Conservation (phyloP, 139 green algal species). For the Zygnema circumcarinatum region DNA sequence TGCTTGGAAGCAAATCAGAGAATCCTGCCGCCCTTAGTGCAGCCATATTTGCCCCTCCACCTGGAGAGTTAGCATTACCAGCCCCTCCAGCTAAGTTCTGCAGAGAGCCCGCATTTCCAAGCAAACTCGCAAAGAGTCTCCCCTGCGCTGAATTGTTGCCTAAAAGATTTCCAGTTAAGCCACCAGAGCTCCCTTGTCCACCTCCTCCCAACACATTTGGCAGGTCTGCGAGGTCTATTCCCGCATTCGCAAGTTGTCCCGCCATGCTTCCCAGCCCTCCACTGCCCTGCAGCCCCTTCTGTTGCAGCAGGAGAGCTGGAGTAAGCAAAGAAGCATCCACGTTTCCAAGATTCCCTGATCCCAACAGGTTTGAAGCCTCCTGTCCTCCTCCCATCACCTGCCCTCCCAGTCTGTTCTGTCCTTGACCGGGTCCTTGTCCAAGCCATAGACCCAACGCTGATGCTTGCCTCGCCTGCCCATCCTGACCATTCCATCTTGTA, state of each 20-base stretch:
- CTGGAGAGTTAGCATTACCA: background rate
- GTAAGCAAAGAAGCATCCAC: constrained; percentile 12
- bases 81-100: background rate
- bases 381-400: background rate
- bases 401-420: constrained; percentile 5
- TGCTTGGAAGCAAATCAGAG: background rate
- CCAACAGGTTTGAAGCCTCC: background rate
- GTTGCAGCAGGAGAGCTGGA: background rate
- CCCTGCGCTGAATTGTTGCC: background rate
- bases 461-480: constrained; percentile 7
- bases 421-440: background rate
- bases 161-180: background rate
- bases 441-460: background rate
- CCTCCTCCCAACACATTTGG: constrained; percentile 5
- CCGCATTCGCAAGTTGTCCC: background rate
- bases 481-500: background rate
- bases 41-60: background rate
- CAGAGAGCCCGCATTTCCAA: background rate
- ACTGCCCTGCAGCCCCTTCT: background rate
- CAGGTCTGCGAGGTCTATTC: background rate
- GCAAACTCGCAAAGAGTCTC: constrained; percentile 17
- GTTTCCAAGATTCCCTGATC: constrained; percentile 22
- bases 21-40: background rate
- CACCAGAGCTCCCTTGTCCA: too few species aligned
- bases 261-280: background rate